These are phyloP conservation scores for Podospora sp. DNA, from an alignment of 495 filamentous ascomycete species.

Conservation along the genomic window DNA sequence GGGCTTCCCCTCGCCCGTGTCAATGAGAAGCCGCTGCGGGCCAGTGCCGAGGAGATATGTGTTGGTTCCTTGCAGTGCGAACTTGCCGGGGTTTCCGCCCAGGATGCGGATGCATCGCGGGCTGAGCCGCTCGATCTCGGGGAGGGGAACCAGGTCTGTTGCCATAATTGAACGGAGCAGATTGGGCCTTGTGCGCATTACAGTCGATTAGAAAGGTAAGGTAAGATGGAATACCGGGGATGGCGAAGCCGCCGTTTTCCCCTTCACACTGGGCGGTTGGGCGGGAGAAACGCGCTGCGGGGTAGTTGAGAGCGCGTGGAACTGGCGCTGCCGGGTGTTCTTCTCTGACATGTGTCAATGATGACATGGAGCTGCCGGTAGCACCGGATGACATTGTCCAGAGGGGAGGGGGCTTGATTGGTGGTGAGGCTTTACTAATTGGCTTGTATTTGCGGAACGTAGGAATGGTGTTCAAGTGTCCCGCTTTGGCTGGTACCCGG, in stretches of 20 bases:
- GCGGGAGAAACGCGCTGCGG: neutral
- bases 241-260: too few species aligned
- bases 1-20: constrained; percentile 73
- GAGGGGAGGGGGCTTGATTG: neutral
- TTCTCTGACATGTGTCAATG: neutral
- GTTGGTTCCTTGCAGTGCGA: constrained; percentile 69
- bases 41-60: constrained; percentile 84
- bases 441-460: neutral
- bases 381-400: neutral
- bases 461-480: neutral
- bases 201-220: too few species aligned
- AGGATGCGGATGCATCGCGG: constrained; percentile 71
- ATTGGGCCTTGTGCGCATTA: neutral
- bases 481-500: too few species aligned
- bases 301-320: neutral
- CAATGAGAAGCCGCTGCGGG: constrained; percentile 68
- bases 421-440: neutral
- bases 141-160: constrained; percentile 50
- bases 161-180: constrained; percentile 35
- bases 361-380: neutral
- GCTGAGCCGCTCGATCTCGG: constrained; percentile 68
- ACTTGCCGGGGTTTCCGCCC: constrained; percentile 79
- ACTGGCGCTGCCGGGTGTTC: neutral
- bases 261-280: too few species aligned
- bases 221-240: too few species aligned